Base-by-base conservation (phyloP, 148 eudicot genomes). In the Silene latifolia region DNA sequence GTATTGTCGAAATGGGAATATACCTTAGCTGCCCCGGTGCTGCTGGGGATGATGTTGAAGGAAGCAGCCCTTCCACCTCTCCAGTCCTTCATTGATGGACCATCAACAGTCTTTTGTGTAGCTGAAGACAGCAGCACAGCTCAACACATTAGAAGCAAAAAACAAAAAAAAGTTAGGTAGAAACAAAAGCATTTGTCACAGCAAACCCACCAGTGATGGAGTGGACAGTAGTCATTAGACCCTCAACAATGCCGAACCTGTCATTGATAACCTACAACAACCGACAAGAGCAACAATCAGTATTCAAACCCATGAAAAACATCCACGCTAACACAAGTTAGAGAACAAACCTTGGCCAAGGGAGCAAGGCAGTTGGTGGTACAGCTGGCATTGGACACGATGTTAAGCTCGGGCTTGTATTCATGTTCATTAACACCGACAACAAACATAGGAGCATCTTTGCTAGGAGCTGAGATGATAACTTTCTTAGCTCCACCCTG, bases 401-500 rank as follows among this genome's bases (percentile, higher is more conserved):
- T 83, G 85, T 83, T 5, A 42, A 86, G 89, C 32, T 83, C 85
- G 2, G 87, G 69, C 76, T 79, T 86, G 89, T 86, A 86, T 25
- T 86, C 87, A 24, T 86, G 84, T 81, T 86, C 89, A 14, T 86
- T 86, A 48, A 86, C 89, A 77, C 89, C 89, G 67, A 86, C 87
- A 82, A 86, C 89, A 61, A 86, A 86, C 89, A 86, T 86, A 4
- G 89, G 89, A 44, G 89, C 89, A 67, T 86, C 89, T 65, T 86
- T 86, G 85, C 89, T 86, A 46, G 89, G 89, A 32, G 89, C 89
- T 29, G 89, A 86, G 76, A 86, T 86, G 80, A 86, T 62, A 25
- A 86, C 89, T 82, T 86, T 86, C 85, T 86, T 86, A 17, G 89
- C 87, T 63, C 89, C 89, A 79, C 89, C 89, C 89, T 84, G 69